Conservation (phyloP, 1,284 basidiomycete genomes). For the Rhodofomes roseus region DNA sequence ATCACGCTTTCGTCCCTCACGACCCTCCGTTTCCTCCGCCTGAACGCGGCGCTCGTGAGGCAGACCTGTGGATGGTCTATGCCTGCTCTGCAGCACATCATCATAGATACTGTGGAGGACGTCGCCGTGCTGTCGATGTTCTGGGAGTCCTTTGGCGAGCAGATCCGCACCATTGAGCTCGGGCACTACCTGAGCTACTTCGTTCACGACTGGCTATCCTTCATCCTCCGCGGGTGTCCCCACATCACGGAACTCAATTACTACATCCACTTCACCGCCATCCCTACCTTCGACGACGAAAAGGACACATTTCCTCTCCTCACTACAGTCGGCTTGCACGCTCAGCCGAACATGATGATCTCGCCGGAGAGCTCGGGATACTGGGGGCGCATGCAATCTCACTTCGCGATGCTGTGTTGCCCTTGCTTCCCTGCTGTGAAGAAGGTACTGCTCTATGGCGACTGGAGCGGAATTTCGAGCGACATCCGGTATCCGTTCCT, state of each 20-base stretch:
- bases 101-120: constrained; percentile 42
- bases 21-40: constrained; percentile 49
- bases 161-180: constrained; percentile 53
- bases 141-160: constrained; percentile 48
- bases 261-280: constrained; percentile 48
- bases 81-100: constrained; percentile 46
- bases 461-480: constrained; percentile 35
- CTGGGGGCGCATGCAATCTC: constrained; percentile 42
- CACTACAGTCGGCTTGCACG: constrained; percentile 46
- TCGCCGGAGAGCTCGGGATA: constrained; percentile 28
- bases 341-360: constrained; percentile 39
- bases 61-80: constrained; percentile 49
- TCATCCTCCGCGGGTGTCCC: constrained; percentile 44
- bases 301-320: constrained; percentile 32
- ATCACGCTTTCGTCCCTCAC: constrained; percentile 36
- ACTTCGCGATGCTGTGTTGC: constrained; percentile 40
- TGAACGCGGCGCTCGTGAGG: constrained; percentile 47
- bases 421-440: constrained; percentile 37
- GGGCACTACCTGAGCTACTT: constrained; percentile 51
- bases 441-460: constrained; percentile 43
- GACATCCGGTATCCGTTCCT: constrained; percentile 13
- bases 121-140: constrained; percentile 30
- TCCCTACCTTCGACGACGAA: constrained; percentile 25
- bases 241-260: constrained; percentile 52
- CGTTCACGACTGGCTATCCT: constrained; percentile 40